These are phyloP conservation scores for Aspergillus bridgeri DNA, from an alignment of 495 filamentous ascomycete genomes.

Conservation along the genomic window DNA sequence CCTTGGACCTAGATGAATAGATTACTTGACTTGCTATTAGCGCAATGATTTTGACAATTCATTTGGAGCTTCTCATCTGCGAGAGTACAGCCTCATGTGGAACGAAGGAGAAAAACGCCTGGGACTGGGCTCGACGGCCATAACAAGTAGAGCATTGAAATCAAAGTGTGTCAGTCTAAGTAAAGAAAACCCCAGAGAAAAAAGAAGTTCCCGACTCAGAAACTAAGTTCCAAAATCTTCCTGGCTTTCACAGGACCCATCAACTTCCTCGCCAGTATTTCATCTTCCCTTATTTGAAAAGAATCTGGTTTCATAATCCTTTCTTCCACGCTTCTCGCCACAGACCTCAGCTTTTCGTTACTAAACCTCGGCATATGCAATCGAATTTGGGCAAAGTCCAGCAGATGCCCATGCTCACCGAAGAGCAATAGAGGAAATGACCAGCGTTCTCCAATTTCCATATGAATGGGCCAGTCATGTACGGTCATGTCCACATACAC, in stretches of 20 bases:
- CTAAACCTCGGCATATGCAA: slow-evolving; percentile 9
- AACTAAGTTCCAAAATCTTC: slow-evolving; percentile 12
- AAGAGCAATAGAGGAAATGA: slow-evolving; percentile 20
- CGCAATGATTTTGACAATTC: neutral
- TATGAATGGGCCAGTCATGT: slow-evolving; percentile 18
- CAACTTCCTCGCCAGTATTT: slow-evolving; percentile 13
- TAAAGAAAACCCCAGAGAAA: neutral
- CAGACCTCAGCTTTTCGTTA: slow-evolving; percentile 4
- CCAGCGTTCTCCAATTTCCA: slow-evolving; percentile 21
- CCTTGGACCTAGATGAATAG: neutral
- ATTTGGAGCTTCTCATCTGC: too few species aligned
- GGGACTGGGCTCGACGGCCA: too few species aligned
- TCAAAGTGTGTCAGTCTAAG: neutral
- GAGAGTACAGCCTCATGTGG: too few species aligned
- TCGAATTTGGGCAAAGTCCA: slow-evolving; percentile 14
- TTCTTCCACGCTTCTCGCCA: slow-evolving; percentile 15
- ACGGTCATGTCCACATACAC: slow-evolving; percentile 19
- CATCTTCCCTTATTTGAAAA: slow-evolving; percentile 18
- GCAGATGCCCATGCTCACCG: neutral
- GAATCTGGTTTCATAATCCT: slow-evolving; percentile 16
- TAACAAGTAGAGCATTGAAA: neutral
- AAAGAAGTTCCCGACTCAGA: slow-evolving; percentile 5
- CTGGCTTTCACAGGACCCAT: slow-evolving; percentile 9
- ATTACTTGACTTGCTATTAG: neutral
- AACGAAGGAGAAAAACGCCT: too few species aligned